Evolutionary conservation across 1,139 yeast genomes (phyloP).

Genomic region (Petasospora fabianii): DNA sequence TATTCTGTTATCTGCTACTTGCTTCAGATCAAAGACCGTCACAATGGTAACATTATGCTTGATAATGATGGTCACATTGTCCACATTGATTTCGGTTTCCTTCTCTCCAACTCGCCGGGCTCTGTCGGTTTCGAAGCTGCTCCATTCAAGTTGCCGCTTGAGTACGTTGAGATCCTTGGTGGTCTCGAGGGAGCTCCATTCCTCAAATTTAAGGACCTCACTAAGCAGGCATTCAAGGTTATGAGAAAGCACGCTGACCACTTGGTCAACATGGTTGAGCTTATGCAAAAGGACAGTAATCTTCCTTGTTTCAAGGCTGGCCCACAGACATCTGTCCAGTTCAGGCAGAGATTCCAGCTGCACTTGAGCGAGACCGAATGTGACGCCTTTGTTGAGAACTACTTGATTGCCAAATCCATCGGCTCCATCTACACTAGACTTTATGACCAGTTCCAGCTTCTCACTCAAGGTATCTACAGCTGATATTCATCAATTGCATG

Average conservation of each 20-base stretch:
- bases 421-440: slow-evolving; percentile 90
- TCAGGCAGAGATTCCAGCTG: slow-evolving; percentile 77
- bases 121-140: slow-evolving; percentile 96
- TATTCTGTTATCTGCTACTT: slow-evolving; percentile 86
- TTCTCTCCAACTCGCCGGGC: slow-evolving; percentile 91
- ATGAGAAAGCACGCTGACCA: slow-evolving; percentile 70
- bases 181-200: slow-evolving; percentile 64
- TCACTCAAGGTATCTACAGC: slow-evolving; percentile 91
- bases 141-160: slow-evolving; percentile 86
- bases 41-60: slow-evolving; percentile 92
- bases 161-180: slow-evolving; percentile 83
- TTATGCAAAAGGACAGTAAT: slow-evolving; percentile 88
- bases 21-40: slow-evolving; percentile 90
- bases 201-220: slow-evolving; percentile 51
- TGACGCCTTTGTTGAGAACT: slow-evolving; percentile 71
- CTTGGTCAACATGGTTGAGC: slow-evolving; percentile 74
- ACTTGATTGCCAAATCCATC: slow-evolving; percentile 70
- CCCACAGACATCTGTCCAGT: slow-evolving; percentile 69
- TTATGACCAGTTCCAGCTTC: slow-evolving; percentile 89
- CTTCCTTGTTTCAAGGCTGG: slow-evolving; percentile 93
- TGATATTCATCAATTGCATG: slow-evolving; percentile 22
- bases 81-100: slow-evolving; percentile 93
- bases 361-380: slow-evolving; percentile 70
- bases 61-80: slow-evolving; percentile 93
- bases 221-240: slow-evolving; percentile 70